Conservation (phyloP, 78 protist genomes). For the Pigoraptor vietnamica region DNA sequence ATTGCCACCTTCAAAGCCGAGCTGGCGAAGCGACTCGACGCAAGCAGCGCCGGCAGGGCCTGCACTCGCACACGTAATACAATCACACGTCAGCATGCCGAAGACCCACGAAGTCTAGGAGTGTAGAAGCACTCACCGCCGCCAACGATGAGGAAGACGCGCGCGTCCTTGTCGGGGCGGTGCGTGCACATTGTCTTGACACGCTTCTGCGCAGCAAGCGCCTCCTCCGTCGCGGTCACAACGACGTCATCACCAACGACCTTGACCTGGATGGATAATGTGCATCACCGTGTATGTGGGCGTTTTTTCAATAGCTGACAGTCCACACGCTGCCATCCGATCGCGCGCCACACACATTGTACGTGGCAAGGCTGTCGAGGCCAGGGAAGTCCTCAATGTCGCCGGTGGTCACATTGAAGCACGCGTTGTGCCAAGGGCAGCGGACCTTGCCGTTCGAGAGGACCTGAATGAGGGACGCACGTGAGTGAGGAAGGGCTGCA, state of each 20-base stretch:
- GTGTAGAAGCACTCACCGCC: too few relatives aligned
- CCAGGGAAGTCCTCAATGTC: conserved; percentile 38
- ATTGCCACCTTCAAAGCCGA: conserved; percentile 10
- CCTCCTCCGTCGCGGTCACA: not conserved
- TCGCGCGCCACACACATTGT: not conserved
- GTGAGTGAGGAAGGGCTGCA: too few relatives aligned
- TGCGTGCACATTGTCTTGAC: not conserved
- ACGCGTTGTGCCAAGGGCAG: conserved; percentile 43
- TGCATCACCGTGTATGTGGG: too few relatives aligned
- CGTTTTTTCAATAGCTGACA: too few relatives aligned
- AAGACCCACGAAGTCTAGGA: too few relatives aligned
- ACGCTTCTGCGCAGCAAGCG: not conserved
- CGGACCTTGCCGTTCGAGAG: conserved; percentile 2
- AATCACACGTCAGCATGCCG: too few relatives aligned
- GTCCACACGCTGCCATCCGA: too few relatives aligned
- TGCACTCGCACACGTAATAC: too few relatives aligned
- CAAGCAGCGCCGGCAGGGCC: conserved; percentile 4
- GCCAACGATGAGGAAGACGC: not conserved
- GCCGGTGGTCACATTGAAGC: conserved; percentile 26
- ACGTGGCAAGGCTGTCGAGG: not conserved
- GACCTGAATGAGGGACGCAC: too few relatives aligned
- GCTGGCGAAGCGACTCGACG: conserved; percentile 3
- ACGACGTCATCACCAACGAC: not conserved
- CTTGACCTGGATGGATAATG: not conserved
- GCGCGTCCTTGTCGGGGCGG: not conserved